Evolutionary conservation across 306 rosid genomes (phyloP).

Genomic region (Albizia julibrissin): DNA sequence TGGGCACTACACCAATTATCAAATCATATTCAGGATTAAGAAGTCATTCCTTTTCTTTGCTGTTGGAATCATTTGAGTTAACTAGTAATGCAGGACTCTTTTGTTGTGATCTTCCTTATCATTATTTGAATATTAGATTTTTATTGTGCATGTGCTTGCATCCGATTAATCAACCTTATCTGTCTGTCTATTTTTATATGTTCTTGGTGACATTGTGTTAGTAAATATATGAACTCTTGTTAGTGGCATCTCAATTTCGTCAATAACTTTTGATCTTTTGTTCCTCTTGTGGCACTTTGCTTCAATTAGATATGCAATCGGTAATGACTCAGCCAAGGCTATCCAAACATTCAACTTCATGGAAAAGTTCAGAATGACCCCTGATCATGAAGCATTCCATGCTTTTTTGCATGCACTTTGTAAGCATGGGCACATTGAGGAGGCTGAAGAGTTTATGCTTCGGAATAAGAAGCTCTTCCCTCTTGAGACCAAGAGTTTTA

Average conservation of each 20-base stretch:
- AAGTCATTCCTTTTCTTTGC: not conserved
- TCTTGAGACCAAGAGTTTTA: conserved; percentile 62
- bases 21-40: not conserved
- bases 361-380: conserved; percentile 75
- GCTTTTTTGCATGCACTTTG: conserved; percentile 68
- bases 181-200: not conserved
- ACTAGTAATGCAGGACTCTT: not conserved
- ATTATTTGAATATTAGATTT: not conserved
- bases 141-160: not conserved
- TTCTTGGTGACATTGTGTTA: not conserved
- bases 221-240: conserved; percentile 17
- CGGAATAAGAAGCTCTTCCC: conserved; percentile 77
- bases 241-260: conserved; percentile 9
- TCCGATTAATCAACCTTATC: not conserved
- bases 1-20: not conserved
- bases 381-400: conserved; percentile 69
- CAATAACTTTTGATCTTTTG: not conserved
- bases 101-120: conserved; percentile 16
- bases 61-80: conserved; percentile 23
- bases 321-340: conserved; percentile 60
- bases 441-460: conserved; percentile 93
- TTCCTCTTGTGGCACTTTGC: conserved; percentile 20
- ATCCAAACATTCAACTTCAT: conserved; percentile 75
- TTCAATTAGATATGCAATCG: conserved; percentile 71
- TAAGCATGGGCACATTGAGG: conserved; percentile 69